Conservation (phyloP, 2,329 filamentous ascomycete genomes). For the Colletotrichum scovillei region DNA sequence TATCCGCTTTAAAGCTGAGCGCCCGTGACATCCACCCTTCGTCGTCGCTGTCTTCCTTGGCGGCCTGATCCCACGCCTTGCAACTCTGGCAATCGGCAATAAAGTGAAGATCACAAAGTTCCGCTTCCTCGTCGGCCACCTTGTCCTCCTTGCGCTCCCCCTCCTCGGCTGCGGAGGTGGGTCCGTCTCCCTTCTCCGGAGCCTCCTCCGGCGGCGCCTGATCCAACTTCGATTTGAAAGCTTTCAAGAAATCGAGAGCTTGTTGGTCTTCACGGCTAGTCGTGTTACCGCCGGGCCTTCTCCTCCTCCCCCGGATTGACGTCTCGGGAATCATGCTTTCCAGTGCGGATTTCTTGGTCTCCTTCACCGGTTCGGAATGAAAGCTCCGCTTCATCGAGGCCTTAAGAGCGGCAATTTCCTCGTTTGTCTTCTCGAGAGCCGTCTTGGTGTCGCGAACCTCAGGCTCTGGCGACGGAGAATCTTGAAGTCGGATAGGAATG, state of each 20-base stretch:
- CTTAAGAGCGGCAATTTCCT: slow-evolving; percentile 83
- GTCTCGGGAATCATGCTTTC: slow-evolving; percentile 81
- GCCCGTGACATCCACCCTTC: slow-evolving; percentile 88
- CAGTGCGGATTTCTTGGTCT: slow-evolving; percentile 74
- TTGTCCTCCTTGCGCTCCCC: slow-evolving; percentile 38
- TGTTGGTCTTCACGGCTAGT: slow-evolving; percentile 69
- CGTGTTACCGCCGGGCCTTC: slow-evolving; percentile 67
- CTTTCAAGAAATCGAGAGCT: slow-evolving; percentile 77
- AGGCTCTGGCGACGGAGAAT: slow-evolving; percentile 50
- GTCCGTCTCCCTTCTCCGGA: slow-evolving; percentile 49
- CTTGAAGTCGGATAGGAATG: slow-evolving; percentile 12
- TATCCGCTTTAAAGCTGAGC: slow-evolving; percentile 88
- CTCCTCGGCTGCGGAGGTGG: slow-evolving; percentile 39
- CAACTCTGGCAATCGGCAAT: slow-evolving; percentile 96
- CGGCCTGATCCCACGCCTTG: slow-evolving; percentile 80
- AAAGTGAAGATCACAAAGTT: slow-evolving; percentile 92
- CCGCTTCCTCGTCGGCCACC: slow-evolving; percentile 74
- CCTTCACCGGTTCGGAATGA: slow-evolving; percentile 59
- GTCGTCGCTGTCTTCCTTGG: slow-evolving; percentile 68
- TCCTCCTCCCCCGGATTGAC: slow-evolving; percentile 77
- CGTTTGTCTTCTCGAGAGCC: slow-evolving; percentile 77
- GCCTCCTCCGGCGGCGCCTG: slow-evolving; percentile 56
- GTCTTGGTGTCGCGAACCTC: slow-evolving; percentile 53
- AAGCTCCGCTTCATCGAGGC: slow-evolving; percentile 81
- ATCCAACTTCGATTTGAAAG: slow-evolving; percentile 84